Evolutionary conservation across 768 basidiomycete genomes (phyloP), one percentile per base, ranked within the genome.

Genomic region (Psilocybe azurescens): DNA sequence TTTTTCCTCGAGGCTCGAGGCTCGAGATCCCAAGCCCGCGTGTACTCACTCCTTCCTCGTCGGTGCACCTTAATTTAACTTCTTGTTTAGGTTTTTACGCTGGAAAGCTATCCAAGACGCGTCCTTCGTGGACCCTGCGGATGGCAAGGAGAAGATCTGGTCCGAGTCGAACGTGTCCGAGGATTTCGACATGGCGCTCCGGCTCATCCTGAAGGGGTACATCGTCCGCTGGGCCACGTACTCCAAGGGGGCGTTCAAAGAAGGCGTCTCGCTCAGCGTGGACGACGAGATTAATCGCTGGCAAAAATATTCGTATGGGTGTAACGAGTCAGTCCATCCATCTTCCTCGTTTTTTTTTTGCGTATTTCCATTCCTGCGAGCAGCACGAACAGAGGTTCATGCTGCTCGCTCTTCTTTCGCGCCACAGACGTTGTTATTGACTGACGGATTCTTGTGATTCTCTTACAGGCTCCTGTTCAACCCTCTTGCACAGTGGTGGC

Each of bases 261-360:
- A 97, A 72, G 95, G 95, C 65, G 94, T 97, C 29, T 91, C 90
- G 1, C 80, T 97, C 30, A 94, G 91, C 3, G 86, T 87, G 65
- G 94, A 95, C 60, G 94, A 96, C 72, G 94, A 97, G 72, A 73
- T 95, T 50, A 95, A 94, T 68, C 76, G 94, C 3, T 97, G 94
- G 94, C 92, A 95, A 62, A 96, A 95, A 63, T 85, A 84, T 65
- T 75, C 85, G 54, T 88, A 74, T 82, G 86, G 80, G 78, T 89
- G 75, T 76, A 87, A 78, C 80, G 90, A 81, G 80, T 89, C 60
- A 75, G 84, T 73, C n/a, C 8, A 8, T 47, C 32, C 29, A 5
- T 57, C n/a, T n/a, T 47, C 29, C n/a, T n/a, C 30, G 2, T 30
- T 6, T 5, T 20, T 32, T 32, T n/a, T 18, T 9, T 36, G 33